A percentile compares a stretch with the other conserved stretches of the same genome.
Evolutionary conservation across 2,329 filamentous ascomycete genomes (phyloP).

Genomic region (Fusarium scirpi): DNA sequence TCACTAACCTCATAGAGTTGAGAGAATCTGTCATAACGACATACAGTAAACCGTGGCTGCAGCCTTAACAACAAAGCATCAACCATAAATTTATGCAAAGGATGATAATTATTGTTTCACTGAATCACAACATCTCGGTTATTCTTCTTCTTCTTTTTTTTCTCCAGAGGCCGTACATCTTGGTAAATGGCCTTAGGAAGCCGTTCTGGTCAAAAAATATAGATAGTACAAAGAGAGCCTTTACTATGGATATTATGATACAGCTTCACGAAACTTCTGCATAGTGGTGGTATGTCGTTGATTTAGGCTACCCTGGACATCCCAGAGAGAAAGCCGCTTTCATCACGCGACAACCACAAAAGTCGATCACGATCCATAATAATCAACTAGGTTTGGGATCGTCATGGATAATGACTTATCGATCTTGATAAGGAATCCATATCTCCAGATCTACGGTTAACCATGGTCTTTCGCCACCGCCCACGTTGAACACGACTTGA

Average conservation of each 20-base stretch:
- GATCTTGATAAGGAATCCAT: neutral
- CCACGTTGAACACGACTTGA: neutral
- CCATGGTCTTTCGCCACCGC: neutral
- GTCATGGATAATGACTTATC: neutral
- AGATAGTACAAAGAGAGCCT: no score
- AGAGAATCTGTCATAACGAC: neutral
- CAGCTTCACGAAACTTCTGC: neutral
- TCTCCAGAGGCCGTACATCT: no score
- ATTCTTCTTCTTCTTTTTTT: no score
- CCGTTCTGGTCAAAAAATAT: no score
- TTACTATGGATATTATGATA: neutral
- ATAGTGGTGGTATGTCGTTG: neutral
- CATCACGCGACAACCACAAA: neutral
- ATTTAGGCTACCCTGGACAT: slow-evolving; percentile 1
- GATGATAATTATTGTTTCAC: neutral
- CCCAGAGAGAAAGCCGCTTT: neutral
- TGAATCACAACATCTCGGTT: neutral
- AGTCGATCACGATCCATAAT: neutral
- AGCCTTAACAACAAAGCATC: neutral
- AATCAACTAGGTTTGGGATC: neutral
- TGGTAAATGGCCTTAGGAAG: no score
- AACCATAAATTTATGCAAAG: neutral
- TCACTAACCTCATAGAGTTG: neutral
- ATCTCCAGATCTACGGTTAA: neutral
- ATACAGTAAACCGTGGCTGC: neutral